Base-by-base conservation (phyloP, 1,284 basidiomycete genomes). In the Pseudozyma tsukubaensis region DNA sequence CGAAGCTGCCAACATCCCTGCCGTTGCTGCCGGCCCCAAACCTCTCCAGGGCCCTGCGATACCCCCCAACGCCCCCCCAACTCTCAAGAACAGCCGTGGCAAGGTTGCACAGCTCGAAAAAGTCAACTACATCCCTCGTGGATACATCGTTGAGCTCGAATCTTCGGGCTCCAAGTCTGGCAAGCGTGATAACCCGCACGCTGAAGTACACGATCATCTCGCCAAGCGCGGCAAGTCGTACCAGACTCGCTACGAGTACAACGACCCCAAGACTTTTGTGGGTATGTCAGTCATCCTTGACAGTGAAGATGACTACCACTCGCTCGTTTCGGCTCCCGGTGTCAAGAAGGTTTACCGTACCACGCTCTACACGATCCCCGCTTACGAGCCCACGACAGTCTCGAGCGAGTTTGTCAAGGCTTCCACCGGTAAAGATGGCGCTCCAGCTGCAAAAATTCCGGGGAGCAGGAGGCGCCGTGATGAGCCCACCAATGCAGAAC, bases 251-350 rank as follows among this genome's bases (percentile, higher is more conserved):
- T 72, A 62, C 62, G 67, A 69, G 50, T 79, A 51, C 63, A 70
- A 72, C 24, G 70, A 79, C 36, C 64, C 75, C 44, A 37, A 57
- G 18, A 71, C 68, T 14, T 79, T 79, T 45, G 63, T 75, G 6
- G 77, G 77, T 34, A 62, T 77, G 50, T 65, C 59, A 24, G 67
- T 79, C 49, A 48, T 63, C 44, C 75, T 79, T 48, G 55, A 79
- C 61, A 63, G 37, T 40, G 75, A 74, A 32, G 60, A 72, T 18
- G 77, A 79, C 59, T 64, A 66, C 40, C 51, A 63, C 21, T 58
- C 62, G 21, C 70, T 79, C 37, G 61, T 51, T 6, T 55, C 52
- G 10, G 72, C 66, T 36, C 74, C 71, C 16, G 66, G 66, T 57
- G 77, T 79, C 42, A 68, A 65, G 56, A 58, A 49, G 35, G 66